These are phyloP conservation scores for Vigna hirtella DNA, from an alignment of 306 rosid genomes.

Conservation along the genomic window DNA sequence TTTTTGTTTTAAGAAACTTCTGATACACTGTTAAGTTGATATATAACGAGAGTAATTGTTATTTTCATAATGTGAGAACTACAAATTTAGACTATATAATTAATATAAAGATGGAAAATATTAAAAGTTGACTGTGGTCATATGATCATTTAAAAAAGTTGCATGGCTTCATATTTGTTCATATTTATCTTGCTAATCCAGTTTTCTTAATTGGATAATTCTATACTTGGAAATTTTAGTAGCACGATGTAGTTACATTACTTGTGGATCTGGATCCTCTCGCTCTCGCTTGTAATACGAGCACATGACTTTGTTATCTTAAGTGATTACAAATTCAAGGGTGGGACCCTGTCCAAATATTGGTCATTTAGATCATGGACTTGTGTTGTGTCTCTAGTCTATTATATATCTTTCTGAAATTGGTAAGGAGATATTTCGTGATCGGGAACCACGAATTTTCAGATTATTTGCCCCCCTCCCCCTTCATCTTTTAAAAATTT, in stretches of 20 bases:
- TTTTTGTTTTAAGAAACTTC: neutral
- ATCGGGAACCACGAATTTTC: neutral
- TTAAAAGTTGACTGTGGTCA: neutral
- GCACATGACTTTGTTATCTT: constrained; percentile 6
- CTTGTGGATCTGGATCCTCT: neutral
- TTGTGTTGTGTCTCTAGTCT: constrained; percentile 10
- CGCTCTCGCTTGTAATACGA: neutral
- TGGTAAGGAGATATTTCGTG: neutral
- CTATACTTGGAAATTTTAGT: neutral
- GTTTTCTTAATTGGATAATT: neutral
- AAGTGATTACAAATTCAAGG: neutral
- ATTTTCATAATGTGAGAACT: neutral
- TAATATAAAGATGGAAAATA: neutral
- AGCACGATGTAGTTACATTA: neutral
- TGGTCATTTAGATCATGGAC: neutral
- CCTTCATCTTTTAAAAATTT: neutral
- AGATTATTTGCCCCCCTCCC: neutral
- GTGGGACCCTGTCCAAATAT: constrained; percentile 36
- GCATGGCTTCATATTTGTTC: neutral
- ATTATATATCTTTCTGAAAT: neutral
- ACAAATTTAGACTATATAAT: neutral
- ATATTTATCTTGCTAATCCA: neutral
- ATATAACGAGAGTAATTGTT: neutral
- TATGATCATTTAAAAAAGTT: neutral
- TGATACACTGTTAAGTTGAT: neutral